Base-by-base conservation (phyloP, 371 early-diverging fungal genomes). In the Funneliformis caledonium region DNA sequence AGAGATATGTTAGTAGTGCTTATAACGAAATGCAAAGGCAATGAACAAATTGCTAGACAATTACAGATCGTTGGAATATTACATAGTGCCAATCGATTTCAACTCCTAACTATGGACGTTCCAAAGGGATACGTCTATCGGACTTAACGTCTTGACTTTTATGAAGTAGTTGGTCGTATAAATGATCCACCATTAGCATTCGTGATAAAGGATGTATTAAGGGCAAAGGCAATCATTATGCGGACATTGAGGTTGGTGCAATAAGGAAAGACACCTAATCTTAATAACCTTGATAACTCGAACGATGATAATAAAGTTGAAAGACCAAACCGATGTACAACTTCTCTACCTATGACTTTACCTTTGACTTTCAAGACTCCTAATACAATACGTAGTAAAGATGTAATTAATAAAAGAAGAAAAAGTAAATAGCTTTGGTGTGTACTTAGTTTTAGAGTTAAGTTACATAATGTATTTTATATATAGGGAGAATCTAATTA, bases 11-110 rank as follows among this genome's bases (percentile, higher is more conserved):
- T 77, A 67, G 33, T 56, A 10, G 26, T 31, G 33, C 56, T 77
- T 65, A 33, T 50, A 65, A 50, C 6, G 12, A 48, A 77, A 67
- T 77, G 67, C 7, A 22, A 37, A 14, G 65, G 26, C 14, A 47
- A 72, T 72, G 72, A 78, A 78, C 42, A 78, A 65, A 50, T 75
- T 14, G 9, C 60, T 19, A 75, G 11, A 45, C 33, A 67, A 50
- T 67, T 78, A 78, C 48, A 78, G 48, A 60, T 22, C 14, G 12
- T 78, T 11, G 52, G 67, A 33, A 78, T 78, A 19, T 26, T 78
- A 48, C 47, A 67, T 47, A 67, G 78, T 78, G 52, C 4, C 14
- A 72, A 72, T 72, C 33, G 52, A 50, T 16, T 72, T 31, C 16
- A 50, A 52, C 48, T 72, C 14, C 56, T 72, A 16, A 72, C 52